These are phyloP conservation scores for Amesomyces nigricolor DNA, from an alignment of 2,329 filamentous ascomycete genomes.

Conservation along the genomic window DNA sequence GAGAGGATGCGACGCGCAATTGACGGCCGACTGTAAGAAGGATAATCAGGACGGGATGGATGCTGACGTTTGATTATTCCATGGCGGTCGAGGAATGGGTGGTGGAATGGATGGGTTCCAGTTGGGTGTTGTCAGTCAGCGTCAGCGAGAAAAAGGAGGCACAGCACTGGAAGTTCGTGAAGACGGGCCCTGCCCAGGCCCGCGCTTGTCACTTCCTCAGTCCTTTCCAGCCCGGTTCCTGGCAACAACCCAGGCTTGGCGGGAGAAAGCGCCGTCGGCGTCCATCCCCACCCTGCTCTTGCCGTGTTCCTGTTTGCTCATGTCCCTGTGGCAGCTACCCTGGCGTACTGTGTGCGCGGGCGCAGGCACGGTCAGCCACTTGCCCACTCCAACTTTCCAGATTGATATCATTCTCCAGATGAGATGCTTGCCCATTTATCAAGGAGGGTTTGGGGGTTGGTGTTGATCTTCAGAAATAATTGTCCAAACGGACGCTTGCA, in stretches of 20 bases:
- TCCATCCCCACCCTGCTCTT: constrained; percentile 7
- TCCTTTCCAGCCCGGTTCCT: neutral
- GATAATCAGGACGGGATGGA: neutral
- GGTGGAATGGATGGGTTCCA: neutral
- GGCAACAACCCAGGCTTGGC: neutral
- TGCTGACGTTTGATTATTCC: constrained; percentile 5
- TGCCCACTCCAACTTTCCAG: neutral
- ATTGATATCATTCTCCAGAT: neutral
- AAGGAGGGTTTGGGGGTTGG: too few relatives aligned
- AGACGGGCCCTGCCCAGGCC: too few relatives aligned
- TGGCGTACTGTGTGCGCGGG: constrained; percentile 7
- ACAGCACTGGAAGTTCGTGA: constrained; percentile 1
- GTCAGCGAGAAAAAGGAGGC: constrained; percentile 14
- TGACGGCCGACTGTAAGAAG: constrained; percentile 13
- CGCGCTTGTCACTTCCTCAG: neutral
- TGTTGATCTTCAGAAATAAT: neutral
- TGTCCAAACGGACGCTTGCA: constrained; percentile 2
- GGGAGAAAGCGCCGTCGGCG: neutral
- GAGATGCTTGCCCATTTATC: too few relatives aligned
- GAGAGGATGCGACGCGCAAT: constrained; percentile 24
- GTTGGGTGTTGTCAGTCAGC: neutral
- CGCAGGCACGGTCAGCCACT: constrained; percentile 2
- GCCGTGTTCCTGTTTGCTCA: constrained; percentile 17
- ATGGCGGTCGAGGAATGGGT: neutral
- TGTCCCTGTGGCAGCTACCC: neutral